Evolutionary conservation across 2,329 filamentous ascomycete species (phyloP).

Genomic region (Beauveria bassiana): DNA sequence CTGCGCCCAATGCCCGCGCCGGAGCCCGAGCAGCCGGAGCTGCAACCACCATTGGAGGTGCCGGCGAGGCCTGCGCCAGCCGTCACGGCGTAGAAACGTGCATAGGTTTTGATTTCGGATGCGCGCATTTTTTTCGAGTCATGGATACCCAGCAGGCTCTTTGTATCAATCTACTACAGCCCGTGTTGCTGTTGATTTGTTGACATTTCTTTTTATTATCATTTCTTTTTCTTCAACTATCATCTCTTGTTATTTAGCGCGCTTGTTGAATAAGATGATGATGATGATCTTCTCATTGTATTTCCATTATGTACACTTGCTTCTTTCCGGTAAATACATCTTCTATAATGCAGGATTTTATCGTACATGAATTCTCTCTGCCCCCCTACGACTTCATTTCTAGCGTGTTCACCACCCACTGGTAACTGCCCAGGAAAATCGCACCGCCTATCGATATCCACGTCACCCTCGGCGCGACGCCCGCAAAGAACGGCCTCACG

Average conservation of each 20-base stretch:
- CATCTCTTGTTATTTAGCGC: neutral
- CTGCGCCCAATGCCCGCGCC: conserved; percentile 30
- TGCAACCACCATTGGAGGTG: neutral
- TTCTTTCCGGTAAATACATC: neutral
- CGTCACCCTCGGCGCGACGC: conserved; percentile 72
- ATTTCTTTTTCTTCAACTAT: neutral
- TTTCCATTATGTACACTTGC: neutral
- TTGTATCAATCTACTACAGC: conserved; percentile 1
- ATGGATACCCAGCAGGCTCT: conserved; percentile 6
- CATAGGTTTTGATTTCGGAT: neutral
- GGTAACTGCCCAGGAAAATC: conserved; percentile 90
- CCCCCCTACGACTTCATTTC: conserved; percentile 16
- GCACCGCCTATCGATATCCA: conserved; percentile 96
- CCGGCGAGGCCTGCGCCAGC: neutral
- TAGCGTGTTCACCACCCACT: conserved; percentile 75
- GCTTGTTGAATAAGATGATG: neutral
- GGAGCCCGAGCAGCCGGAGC: conserved; percentile 14
- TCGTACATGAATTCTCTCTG: conserved; percentile 13
- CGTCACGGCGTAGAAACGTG: neutral
- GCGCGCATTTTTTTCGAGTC: neutral
- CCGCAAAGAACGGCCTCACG: conserved; percentile 62
- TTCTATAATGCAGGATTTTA: neutral
- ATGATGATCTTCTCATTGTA: neutral
- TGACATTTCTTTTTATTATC: neutral
- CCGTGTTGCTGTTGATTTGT: conserved; percentile 2